phyloP scores from a whole-genome alignment of 306 rosid species.

The Rosa multiflora region DNA sequence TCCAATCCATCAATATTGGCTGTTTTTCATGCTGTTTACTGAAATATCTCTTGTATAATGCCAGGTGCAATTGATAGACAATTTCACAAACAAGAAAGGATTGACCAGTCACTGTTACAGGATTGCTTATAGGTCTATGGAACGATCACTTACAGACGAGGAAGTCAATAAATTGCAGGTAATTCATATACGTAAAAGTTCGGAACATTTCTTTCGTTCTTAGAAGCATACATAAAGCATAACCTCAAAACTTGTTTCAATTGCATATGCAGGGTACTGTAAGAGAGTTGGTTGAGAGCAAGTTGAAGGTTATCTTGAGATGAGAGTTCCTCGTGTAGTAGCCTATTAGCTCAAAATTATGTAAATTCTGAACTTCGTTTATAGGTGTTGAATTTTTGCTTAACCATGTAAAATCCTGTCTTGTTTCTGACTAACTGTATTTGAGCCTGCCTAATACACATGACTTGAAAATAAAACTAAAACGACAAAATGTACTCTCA shows the following conservation, averaged over 20 bases:
- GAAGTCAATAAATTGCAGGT: conserved; percentile 76
- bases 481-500: no score
- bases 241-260: not conserved
- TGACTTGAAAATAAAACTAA: not conserved
- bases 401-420: not conserved
- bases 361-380: not conserved
- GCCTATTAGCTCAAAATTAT: not conserved
- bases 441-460: not conserved
- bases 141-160: conserved; percentile 91
- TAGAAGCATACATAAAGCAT: not conserved
- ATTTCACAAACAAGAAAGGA: conserved; percentile 94
- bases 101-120: conserved; percentile 95
- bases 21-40: not conserved
- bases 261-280: conserved; percentile 36
- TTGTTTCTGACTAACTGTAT: not conserved
- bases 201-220: not conserved
- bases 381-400: not conserved
- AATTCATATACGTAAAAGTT: not conserved
- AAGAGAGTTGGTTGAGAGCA: conserved; percentile 47
- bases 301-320: conserved; percentile 44
- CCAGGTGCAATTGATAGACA: conserved; percentile 89
- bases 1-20: not conserved
- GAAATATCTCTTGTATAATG: conserved; percentile 3
- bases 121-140: conserved; percentile 90
- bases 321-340: conserved; percentile 10